Conservation (phyloP, 306 rosid species). For the Cucurbita ficifolia region DNA sequence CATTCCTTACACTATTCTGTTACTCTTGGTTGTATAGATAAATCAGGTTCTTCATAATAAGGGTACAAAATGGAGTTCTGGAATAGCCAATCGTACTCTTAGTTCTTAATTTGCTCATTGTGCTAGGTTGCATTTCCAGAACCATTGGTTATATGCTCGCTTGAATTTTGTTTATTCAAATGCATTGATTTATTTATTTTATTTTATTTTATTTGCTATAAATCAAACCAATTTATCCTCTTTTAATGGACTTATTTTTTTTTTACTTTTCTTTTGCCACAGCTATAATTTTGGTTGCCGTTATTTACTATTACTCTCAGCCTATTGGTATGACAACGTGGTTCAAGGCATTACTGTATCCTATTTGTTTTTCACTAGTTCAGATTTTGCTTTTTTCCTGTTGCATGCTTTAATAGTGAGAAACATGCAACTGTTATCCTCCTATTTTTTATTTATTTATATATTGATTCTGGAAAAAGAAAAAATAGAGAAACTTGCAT, state of each 20-base stretch:
- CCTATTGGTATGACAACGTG: slow-evolving; percentile 55
- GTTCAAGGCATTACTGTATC: slow-evolving; percentile 83
- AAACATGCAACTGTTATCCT: neutral
- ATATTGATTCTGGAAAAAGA: neutral
- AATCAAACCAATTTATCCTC: neutral
- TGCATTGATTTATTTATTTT: neutral
- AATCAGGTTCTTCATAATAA: neutral
- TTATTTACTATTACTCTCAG: slow-evolving; percentile 81
- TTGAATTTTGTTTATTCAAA: neutral
- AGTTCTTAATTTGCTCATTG: neutral
- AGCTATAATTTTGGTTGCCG: slow-evolving; percentile 65
- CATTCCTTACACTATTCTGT: neutral
- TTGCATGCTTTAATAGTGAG: slow-evolving; percentile 9
- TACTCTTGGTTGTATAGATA: neutral
- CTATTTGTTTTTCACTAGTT: slow-evolving; percentile 21
- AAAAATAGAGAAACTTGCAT: neutral
- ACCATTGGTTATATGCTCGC: neutral
- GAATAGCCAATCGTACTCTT: neutral
- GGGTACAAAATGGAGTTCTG: neutral
- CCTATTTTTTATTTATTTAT: neutral
- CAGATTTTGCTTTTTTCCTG: neutral
- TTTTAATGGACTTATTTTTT: neutral
- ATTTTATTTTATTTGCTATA: neutral
- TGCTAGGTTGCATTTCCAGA: neutral
- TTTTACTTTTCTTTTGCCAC: slow-evolving; percentile 17